Percentiles rank a stretch among this genome's conserved stretches.
These are phyloP conservation scores for Cucumis variabilis DNA, from an alignment of 331 rosid species.

Conservation along the genomic window DNA sequence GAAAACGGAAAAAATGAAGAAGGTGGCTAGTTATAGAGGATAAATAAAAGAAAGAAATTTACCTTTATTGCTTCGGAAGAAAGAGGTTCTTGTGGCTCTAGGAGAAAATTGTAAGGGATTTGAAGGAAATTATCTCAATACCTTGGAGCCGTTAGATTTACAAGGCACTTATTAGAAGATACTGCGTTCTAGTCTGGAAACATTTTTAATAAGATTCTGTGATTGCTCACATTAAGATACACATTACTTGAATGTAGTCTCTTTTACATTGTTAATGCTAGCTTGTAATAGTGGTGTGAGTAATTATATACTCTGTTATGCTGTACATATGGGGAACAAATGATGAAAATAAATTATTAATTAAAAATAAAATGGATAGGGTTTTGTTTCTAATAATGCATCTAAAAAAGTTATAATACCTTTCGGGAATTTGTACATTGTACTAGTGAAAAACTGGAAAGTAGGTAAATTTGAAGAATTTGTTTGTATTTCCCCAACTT, in stretches of 20 bases:
- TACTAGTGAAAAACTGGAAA: neutral
- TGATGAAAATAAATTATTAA: neutral
- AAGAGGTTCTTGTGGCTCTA: neutral
- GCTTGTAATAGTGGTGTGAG: neutral
- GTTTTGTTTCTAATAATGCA: neutral
- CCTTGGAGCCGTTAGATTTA: neutral
- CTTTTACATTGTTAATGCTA: neutral
- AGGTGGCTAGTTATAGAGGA: neutral
- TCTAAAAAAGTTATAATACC: neutral
- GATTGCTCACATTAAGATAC: neutral
- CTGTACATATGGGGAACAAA: neutral
- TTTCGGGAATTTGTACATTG: neutral
- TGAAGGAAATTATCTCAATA: neutral
- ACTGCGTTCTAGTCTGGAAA: neutral
- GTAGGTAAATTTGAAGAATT: constrained; percentile 1
- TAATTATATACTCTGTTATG: constrained; percentile 11
- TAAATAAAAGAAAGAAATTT: neutral
- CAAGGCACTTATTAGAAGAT: neutral
- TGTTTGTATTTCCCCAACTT: neutral
- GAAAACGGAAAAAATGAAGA: neutral
- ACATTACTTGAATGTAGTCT: neutral
- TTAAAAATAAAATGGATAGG: neutral
- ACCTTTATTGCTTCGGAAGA: neutral
- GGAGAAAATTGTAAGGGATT: neutral
- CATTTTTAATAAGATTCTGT: neutral